These are phyloP conservation scores for Uromyces viciae-fabae DNA, from an alignment of 1,284 basidiomycete species.

Conservation along the genomic window DNA sequence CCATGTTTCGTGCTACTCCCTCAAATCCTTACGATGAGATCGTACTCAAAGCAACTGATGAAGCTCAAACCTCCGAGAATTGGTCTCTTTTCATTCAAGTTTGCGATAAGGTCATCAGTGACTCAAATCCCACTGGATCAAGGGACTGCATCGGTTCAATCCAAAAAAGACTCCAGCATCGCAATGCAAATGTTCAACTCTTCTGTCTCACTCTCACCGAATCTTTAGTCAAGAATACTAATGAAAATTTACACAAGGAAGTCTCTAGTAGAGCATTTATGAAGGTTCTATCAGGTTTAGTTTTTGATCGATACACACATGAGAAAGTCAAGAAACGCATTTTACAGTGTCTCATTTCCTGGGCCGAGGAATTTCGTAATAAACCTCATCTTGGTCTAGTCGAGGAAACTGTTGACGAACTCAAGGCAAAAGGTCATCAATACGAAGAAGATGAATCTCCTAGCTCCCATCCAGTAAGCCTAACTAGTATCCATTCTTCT, in stretches of 20 bases:
- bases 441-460: slow-evolving; percentile 27
- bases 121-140: slow-evolving; percentile 24
- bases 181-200: slow-evolving; percentile 93
- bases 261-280: slow-evolving; percentile 87
- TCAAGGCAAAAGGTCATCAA: slow-evolving; percentile 69
- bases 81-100: slow-evolving; percentile 92
- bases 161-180: slow-evolving; percentile 84
- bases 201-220: slow-evolving; percentile 82
- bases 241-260: slow-evolving; percentile 74
- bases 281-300: slow-evolving; percentile 74
- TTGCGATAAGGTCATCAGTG: slow-evolving; percentile 92
- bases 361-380: slow-evolving; percentile 77
- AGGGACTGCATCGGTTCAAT: slow-evolving; percentile 63
- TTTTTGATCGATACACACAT: slow-evolving; percentile 84
- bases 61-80: slow-evolving; percentile 87
- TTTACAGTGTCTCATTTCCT: slow-evolving; percentile 70
- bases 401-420: slow-evolving; percentile 77
- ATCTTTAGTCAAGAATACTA: slow-evolving; percentile 82
- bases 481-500: neutral
- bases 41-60: slow-evolving; percentile 88
- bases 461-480: neutral
- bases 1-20: slow-evolving; percentile 57
- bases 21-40: slow-evolving; percentile 87
- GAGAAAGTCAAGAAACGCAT: slow-evolving; percentile 78
- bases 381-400: slow-evolving; percentile 72